Evolutionary conservation across 495 filamentous ascomycete species (phyloP).

Genomic region (Trichoderma asperelloides): DNA sequence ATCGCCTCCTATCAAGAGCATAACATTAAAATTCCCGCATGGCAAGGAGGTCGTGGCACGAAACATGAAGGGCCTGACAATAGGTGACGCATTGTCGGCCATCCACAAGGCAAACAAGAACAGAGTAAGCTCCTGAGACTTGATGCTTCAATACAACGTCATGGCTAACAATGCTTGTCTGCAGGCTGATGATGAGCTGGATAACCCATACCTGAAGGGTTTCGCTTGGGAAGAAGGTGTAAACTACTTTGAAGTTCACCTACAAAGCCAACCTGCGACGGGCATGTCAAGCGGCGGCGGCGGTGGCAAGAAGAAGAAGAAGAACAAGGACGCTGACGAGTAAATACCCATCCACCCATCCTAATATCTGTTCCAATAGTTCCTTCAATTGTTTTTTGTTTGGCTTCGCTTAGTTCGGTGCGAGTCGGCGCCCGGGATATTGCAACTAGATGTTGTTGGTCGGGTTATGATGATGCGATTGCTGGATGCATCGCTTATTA

Average conservation of each 20-base stretch:
- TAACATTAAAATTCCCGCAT: constrained; percentile 80
- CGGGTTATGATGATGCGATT: constrained; percentile 5
- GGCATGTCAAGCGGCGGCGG: constrained; percentile 25
- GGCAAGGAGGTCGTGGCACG: constrained; percentile 82
- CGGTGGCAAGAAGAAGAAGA: constrained; percentile 61
- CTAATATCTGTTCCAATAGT: constrained; percentile 14
- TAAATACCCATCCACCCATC: constrained; percentile 20
- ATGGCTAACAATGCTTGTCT: background rate
- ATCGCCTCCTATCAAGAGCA: constrained; percentile 79
- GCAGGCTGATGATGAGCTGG: constrained; percentile 82
- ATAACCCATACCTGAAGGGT: constrained; percentile 71
- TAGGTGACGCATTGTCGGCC: constrained; percentile 88
- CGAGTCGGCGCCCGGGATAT: constrained; percentile 14
- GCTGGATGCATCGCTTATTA: constrained; percentile 4
- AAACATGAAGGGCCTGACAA: constrained; percentile 85
- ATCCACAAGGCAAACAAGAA: constrained; percentile 94
- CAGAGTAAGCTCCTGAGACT: constrained; percentile 49
- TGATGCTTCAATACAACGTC: background rate
- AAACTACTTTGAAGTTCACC: constrained; percentile 72
- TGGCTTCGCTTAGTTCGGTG: constrained; percentile 1
- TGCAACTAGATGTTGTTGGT: constrained; percentile 17
- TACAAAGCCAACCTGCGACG: constrained; percentile 57
- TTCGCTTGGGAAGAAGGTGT: constrained; percentile 95
- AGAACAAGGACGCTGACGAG: constrained; percentile 45
- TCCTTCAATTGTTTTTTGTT: constrained; percentile 11